Evolutionary conservation across 1,284 basidiomycete species (phyloP), one percentile per base, ranked within the genome.

Genomic region (Ceratobasidium sp.): DNA sequence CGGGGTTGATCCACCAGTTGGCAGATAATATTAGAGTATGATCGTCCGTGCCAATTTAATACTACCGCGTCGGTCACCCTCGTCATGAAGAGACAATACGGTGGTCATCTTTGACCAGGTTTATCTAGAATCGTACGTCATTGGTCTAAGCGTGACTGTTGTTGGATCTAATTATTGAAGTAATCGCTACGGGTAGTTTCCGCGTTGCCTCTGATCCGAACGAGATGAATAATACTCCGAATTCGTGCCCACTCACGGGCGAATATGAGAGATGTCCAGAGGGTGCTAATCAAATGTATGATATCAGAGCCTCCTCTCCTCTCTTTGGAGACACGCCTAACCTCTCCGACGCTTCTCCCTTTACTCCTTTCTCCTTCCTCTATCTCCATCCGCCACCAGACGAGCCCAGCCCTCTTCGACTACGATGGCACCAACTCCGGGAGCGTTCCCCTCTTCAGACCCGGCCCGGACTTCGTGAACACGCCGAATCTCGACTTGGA

Each of bases 341-440:
- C 14, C 55, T 70, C 28, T 58, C 67, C 8, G 67, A 70, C 32
- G 67, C 54, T 4, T 58, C 67, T 41, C 67, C 67, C 16, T 70
- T 70, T 32, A 70, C 67, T 8, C 67, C 67, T 18, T 70, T 54
- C 14, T 57, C 67, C 67, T 18, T 70, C 67, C 14, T 57, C 52
- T 8, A 58, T 54, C 26, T 58, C 67, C 2, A 38, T 32, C 44
- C 67, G 67, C 67, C 54, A 70, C 67, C 67, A 70, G 67, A 70
- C 67, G 3, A 58, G 54, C 28, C 67, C 67, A 1, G 50, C 67
- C 6, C 54, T 70, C 9, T 57, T 70, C 38, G 67, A 70, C 16
- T 70, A 70, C 30, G 11, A 21, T 2, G 67, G 58, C 28, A 21
- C 67, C 7, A 32, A 41, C n/a, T 70, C 67, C 9, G 38, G 41